Evolutionary conservation across 805 yeast species (phyloP).

Genomic region (Lachancea fermentati): DNA sequence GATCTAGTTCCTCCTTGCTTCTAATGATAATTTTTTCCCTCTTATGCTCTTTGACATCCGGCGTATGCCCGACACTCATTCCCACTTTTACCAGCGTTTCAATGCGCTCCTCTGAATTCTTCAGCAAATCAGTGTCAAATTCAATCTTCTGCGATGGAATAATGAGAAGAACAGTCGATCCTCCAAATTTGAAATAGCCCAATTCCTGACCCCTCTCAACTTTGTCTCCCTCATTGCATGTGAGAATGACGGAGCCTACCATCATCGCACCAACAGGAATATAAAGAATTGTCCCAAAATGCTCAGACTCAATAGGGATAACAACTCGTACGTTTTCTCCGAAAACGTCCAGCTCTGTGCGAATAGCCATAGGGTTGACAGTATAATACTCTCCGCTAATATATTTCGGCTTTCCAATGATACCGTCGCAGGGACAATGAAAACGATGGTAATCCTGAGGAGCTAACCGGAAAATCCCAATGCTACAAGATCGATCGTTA

Average conservation of each 20-base stretch:
- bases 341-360: conserved; percentile 83
- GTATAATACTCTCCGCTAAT: conserved; percentile 92
- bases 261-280: conserved; percentile 96
- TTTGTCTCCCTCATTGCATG: conserved; percentile 53
- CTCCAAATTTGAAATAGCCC: conserved; percentile 96
- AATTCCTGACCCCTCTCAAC: conserved; percentile 73
- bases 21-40: conserved; percentile 39
- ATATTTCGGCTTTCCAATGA: conserved; percentile 54
- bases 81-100: conserved; percentile 89
- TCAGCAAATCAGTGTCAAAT: conserved; percentile 69
- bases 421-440: conserved; percentile 81
- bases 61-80: conserved; percentile 81
- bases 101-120: conserved; percentile 60
- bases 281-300: conserved; percentile 74
- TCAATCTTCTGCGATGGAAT: conserved; percentile 45
- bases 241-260: conserved; percentile 87
- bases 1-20: conserved; percentile 22
- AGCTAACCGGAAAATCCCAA: conserved; percentile 82
- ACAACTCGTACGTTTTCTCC: conserved; percentile 85
- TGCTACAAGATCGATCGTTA: conserved; percentile 45
- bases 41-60: conserved; percentile 42
- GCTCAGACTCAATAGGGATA: conserved; percentile 65
- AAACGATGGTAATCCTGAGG: conserved; percentile 97
- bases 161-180: conserved; percentile 73
- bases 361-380: conserved; percentile 94